Base-by-base conservation (phyloP, 2,329 filamentous ascomycete genomes). In the Phaeomoniella chlamydospora region DNA sequence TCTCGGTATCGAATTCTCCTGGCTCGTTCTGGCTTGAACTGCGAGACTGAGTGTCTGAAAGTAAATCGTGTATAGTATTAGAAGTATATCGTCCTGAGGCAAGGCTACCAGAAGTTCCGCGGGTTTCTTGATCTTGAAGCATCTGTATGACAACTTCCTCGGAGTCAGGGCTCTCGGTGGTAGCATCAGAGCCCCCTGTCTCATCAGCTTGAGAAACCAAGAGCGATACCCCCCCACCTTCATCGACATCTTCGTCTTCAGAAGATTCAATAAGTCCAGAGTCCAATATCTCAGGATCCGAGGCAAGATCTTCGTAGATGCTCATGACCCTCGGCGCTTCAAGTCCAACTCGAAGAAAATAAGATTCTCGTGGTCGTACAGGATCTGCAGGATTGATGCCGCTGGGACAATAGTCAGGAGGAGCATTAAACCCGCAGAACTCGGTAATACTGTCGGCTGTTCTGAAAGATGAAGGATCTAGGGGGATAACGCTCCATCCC, bases 401-500 rank as follows among this genome's bases (percentile, higher is more conserved):
- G 22, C 22, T 26, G n/a, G 22, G 22, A 6, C 22, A 26, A 26
- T 26, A 26, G 6, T 26, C 9, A 29, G 16, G 16, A 9, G 32
- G 11, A 4, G 4, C 14, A 4, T 16, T 12, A 13, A 10, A 5
- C 33, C 61, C 61, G 41, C 57, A 64, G 5, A 61, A 62, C 14
- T 61, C 51, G 40, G 54, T 45, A 31, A 51, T 51, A 4, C 49
- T 49, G 10, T 46, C 41, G 34, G 53, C 49, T 4, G 46, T 41
- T 35, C 56, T 57, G 39, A 65, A 65, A 29, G 47, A 50, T 15
- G 53, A 51, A n/a, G 61, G 58, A 40, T 65, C 60, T 17, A 67
- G 46, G 11, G 62, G 60, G 32, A 65, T 45, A 32, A 65, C 60
- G 31, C 52, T 50, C 63, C 63, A 67, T n/a, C 63, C 62, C 31